A percentile compares a stretch with the other conserved stretches of the same genome.
phyloP scores from a whole-genome alignment of 73 alveolate genomes.

The Tetrahymena thermophila region DNA sequence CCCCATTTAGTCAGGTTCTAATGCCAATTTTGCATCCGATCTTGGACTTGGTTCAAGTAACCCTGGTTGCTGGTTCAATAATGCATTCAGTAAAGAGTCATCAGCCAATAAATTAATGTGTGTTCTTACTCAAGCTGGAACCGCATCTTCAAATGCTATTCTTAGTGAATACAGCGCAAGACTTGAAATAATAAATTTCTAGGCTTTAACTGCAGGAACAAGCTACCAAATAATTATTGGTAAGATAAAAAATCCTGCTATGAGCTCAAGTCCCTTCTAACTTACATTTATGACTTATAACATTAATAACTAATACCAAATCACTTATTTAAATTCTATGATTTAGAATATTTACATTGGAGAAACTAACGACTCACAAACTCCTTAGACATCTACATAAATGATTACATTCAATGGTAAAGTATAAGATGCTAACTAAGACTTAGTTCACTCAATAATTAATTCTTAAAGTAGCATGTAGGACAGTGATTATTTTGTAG shows the following conservation, averaged over 20 bases:
- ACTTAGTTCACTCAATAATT: background rate
- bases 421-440: background rate
- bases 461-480: background rate
- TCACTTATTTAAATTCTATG: background rate
- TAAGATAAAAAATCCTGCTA: background rate
- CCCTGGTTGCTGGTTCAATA: background rate
- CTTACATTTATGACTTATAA: background rate
- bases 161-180: background rate
- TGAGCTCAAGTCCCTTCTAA: background rate
- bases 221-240: background rate
- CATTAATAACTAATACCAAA: background rate
- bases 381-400: background rate
- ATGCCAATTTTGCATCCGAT: background rate
- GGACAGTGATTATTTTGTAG: background rate
- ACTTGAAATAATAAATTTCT: background rate
- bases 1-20: background rate
- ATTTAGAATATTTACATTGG: background rate
- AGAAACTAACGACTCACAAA: background rate
- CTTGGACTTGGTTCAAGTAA: background rate
- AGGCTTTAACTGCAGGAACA: background rate
- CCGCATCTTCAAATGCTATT: background rate
- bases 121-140: background rate
- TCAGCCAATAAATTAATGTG: background rate
- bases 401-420: background rate
- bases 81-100: background rate